A percentile compares a stretch with the other conserved stretches of the same genome.
Evolutionary conservation across 2,329 filamentous ascomycete genomes (phyloP).

Genomic region (Pyrenochaeta sp.): DNA sequence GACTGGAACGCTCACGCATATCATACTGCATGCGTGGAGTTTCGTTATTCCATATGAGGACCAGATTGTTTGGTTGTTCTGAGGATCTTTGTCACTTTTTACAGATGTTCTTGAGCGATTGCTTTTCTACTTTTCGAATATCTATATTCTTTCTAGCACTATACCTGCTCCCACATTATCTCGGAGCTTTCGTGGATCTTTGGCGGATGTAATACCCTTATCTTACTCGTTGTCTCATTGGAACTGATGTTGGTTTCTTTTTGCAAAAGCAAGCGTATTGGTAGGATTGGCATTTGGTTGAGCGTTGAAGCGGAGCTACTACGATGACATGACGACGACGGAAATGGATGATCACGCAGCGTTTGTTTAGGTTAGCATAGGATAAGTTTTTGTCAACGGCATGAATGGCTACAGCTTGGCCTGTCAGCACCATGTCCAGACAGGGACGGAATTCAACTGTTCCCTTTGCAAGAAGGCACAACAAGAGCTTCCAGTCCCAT

Average conservation of each 20-base stretch:
- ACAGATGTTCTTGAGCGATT: constrained; percentile 6
- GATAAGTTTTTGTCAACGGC: background rate
- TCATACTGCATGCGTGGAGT: constrained; percentile 35
- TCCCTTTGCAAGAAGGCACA: background rate
- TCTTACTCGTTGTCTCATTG: constrained; percentile 16
- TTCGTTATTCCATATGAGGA: constrained; percentile 26
- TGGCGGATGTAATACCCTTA: constrained; percentile 38
- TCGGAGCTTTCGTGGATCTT: constrained; percentile 28
- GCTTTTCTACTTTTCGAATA: constrained; percentile 11
- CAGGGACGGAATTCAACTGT: background rate
- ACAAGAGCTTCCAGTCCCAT: background rate
- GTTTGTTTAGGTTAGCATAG: constrained; percentile 8
- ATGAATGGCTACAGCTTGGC: background rate
- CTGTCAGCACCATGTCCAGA: background rate
- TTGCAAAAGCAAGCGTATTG: constrained; percentile 17
- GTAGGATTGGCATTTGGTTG: constrained; percentile 14
- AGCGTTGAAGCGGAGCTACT: constrained; percentile 8
- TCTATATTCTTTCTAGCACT: constrained; percentile 25
- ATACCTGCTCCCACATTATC: constrained; percentile 34
- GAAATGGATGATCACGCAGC: constrained; percentile 24
- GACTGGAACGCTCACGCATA: constrained; percentile 48
- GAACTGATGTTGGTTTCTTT: constrained; percentile 12
- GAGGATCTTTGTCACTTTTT: background rate
- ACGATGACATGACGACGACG: constrained; percentile 20
- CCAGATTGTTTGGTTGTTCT: constrained; percentile 23